Evolutionary conservation across 1,284 basidiomycete species (phyloP).

Genomic region (Caloboletus inedulis): DNA sequence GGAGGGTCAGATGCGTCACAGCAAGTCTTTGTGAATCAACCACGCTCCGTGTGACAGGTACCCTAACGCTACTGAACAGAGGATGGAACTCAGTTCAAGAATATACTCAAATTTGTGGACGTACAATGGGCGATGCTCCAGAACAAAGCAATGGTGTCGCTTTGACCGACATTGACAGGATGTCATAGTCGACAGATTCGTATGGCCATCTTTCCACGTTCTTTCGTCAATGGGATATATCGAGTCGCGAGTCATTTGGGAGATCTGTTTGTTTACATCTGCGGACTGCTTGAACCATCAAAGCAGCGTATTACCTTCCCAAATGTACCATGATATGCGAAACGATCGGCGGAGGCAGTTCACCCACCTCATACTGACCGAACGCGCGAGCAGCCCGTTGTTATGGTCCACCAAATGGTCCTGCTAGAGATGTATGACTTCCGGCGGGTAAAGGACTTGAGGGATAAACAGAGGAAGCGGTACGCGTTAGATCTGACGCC

Average conservation of each 20-base stretch:
- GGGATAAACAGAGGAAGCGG: neutral
- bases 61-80: neutral
- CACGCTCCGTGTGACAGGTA: neutral
- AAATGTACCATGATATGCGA: neutral
- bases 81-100: neutral
- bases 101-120: neutral
- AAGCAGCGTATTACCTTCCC: neutral
- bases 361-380: neutral
- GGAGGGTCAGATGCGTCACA: too few species aligned
- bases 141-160: constrained; percentile 7
- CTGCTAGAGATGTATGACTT: neutral
- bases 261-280: neutral
- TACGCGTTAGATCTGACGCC: neutral
- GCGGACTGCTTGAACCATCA: neutral
- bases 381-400: neutral
- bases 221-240: neutral
- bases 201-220: neutral
- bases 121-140: neutral
- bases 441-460: neutral
- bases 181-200: neutral
- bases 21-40: neutral
- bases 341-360: neutral
- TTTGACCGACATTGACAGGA: neutral
- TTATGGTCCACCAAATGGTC: neutral
- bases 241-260: neutral